Evolutionary conservation across 495 filamentous ascomycete genomes (phyloP), one percentile per base, ranked within the genome.

Genomic region (Penicillium chermesinum): DNA sequence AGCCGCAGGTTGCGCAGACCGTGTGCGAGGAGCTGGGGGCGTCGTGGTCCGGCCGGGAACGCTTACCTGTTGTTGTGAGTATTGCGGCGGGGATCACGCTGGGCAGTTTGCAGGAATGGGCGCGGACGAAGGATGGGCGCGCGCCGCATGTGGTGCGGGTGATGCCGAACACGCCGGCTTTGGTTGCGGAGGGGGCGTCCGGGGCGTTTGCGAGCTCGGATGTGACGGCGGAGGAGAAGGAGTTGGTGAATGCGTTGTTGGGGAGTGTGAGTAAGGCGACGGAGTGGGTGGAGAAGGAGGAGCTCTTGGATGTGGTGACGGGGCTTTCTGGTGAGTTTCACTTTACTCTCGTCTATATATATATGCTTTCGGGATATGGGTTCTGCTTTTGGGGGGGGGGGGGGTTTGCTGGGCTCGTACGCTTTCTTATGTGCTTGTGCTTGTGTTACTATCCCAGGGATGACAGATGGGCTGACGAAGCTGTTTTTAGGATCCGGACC

Each of bases 21-120:
- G 91, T 93, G 3, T 88, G 95, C 46, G 89, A 96, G 76, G 88
- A 95, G 76, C 86, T 86, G 46, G 90, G 88, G 12, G 87, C 89
- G 50, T 87, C 88, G 2, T 76, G 90, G 54, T 82, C 89, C 59
- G 60, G 85, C 40, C 87, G 89, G 34, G 81, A 85, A 63, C 80
- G 82, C 1, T 48, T 73, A 18, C 76, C 76, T 12, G 56, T 77
- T 25, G 58, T 72, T 7, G 66, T 70, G 12, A 69, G 65, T 44
- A 72, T 72, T 34, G 69, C 69, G 4, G 69, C 69, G 0, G 69
- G 69, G 9, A 72, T 72, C 41, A 72, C 69, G 4, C 54, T 72
- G 2, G 52, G 56, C 6, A 69, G 65, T 41, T 17, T 72, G 50
- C 40, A 61, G 48, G 52, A 55, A 19, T 72, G 69, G 69, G 48